phyloP scores from a whole-genome alignment of 768 basidiomycete species.

The Punctularia strigosozonata region DNA sequence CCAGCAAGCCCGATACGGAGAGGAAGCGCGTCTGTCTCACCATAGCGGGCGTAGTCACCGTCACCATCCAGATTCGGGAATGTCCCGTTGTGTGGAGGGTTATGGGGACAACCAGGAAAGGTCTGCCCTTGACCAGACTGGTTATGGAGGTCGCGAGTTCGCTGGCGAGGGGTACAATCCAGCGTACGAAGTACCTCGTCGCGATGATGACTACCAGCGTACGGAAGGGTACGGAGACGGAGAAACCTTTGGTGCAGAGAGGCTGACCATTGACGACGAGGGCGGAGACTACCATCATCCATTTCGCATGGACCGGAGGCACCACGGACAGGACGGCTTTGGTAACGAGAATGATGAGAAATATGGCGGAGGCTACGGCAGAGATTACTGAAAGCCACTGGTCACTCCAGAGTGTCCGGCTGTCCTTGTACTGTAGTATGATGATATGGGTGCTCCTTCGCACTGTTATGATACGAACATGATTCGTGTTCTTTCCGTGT shows the following conservation, averaged over 20 bases:
- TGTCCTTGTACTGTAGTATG: no score
- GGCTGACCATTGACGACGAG: slow-evolving; percentile 27
- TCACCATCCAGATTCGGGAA: background rate
- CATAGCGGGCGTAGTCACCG: slow-evolving; percentile 2
- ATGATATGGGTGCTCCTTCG: no score
- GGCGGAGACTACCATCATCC: slow-evolving; percentile 18
- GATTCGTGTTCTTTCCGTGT: no score
- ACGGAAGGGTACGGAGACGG: slow-evolving; percentile 10
- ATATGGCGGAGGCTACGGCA: background rate
- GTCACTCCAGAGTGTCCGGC: no score
- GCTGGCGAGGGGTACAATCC: slow-evolving; percentile 1
- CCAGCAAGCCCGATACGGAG: slow-evolving; percentile 3
- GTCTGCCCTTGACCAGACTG: background rate
- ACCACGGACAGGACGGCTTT: background rate
- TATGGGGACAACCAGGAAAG: slow-evolving; percentile 3
- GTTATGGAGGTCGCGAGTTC: slow-evolving; percentile 6
- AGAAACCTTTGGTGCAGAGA: slow-evolving; percentile 37
- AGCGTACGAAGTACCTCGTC: background rate
- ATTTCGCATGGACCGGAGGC: slow-evolving; percentile 7
- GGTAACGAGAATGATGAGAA: background rate
- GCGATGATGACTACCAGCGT: slow-evolving; percentile 6
- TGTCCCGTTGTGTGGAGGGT: slow-evolving; percentile 1
- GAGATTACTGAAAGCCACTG: no score
- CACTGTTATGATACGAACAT: no score
- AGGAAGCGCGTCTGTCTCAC: slow-evolving; percentile 7